phyloP scores from a whole-genome alignment of 139 green algal species.

The Chlamydomonas schloesseri region DNA sequence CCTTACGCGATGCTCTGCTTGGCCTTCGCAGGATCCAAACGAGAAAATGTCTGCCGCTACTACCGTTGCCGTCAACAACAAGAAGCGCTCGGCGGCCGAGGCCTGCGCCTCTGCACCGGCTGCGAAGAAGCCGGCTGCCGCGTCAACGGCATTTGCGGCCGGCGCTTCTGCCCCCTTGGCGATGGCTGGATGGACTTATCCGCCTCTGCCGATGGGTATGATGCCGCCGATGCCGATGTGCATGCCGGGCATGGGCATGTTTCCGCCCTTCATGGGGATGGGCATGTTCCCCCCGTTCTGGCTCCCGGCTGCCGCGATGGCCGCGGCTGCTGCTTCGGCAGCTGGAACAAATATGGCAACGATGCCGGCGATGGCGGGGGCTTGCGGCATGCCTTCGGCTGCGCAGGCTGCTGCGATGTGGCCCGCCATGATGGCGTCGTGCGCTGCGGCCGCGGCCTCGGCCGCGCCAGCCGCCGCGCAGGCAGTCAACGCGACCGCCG shows the following conservation, averaged over 20 bases:
- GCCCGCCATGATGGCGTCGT: neutral
- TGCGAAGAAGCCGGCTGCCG: neutral
- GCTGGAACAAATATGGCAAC: neutral
- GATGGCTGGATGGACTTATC: neutral
- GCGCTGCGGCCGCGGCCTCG: neutral
- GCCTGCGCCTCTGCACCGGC: neutral
- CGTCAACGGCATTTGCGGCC: neutral
- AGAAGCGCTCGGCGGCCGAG: neutral
- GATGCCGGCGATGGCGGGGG: neutral
- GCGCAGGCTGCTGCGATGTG: neutral
- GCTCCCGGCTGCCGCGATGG: constrained; percentile 15
- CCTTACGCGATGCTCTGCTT: neutral
- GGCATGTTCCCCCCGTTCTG: constrained; percentile 38
- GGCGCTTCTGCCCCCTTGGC: no score
- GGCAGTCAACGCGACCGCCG: neutral
- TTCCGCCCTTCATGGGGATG: constrained; percentile 34
- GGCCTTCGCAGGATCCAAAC: neutral
- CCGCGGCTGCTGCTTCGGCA: constrained; percentile 3
- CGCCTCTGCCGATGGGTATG: constrained; percentile 42
- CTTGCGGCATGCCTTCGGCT: neutral
- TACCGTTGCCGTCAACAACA: neutral
- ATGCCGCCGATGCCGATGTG: constrained; percentile 22
- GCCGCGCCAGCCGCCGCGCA: neutral
- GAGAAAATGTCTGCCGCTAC: neutral
- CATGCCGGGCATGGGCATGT: constrained; percentile 9